Percentiles rank a stretch among this genome's conserved stretches.
Evolutionary conservation across 2,329 filamentous ascomycete genomes (phyloP).

Genomic region (Epichloe sibirici): DNA sequence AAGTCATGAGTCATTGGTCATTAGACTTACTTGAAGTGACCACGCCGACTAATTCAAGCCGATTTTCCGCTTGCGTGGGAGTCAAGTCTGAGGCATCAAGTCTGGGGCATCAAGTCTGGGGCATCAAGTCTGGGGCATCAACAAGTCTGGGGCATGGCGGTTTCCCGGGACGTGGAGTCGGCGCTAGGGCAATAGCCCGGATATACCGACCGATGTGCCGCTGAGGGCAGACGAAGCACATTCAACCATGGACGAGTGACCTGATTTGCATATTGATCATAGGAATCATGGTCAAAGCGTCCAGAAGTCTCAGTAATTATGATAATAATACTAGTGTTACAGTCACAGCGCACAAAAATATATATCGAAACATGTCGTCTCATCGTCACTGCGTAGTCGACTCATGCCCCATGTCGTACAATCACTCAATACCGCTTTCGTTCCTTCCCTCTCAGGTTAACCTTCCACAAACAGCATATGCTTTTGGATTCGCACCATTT

Average conservation of each 20-base stretch:
- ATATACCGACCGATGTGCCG: background rate
- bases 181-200: background rate
- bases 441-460: constrained; percentile 38
- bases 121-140: background rate
- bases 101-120: no score
- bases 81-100: background rate
- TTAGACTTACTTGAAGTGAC: background rate
- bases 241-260: background rate
- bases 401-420: background rate
- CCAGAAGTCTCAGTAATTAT: no score
- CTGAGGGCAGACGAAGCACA: background rate
- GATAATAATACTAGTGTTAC: background rate
- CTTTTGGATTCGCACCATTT: constrained; percentile 83
- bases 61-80: constrained; percentile 2
- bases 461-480: constrained; percentile 68
- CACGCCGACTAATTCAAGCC: constrained; percentile 1
- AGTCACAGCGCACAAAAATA: background rate
- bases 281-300: no score
- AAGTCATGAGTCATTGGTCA: background rate
- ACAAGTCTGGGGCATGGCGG: no score
- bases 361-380: background rate
- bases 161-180: background rate
- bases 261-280: background rate
- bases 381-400: background rate
- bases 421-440: constrained; percentile 26